Evolutionary conservation across 495 filamentous ascomycete species (phyloP).

Genomic region (Penicillium canescens): DNA sequence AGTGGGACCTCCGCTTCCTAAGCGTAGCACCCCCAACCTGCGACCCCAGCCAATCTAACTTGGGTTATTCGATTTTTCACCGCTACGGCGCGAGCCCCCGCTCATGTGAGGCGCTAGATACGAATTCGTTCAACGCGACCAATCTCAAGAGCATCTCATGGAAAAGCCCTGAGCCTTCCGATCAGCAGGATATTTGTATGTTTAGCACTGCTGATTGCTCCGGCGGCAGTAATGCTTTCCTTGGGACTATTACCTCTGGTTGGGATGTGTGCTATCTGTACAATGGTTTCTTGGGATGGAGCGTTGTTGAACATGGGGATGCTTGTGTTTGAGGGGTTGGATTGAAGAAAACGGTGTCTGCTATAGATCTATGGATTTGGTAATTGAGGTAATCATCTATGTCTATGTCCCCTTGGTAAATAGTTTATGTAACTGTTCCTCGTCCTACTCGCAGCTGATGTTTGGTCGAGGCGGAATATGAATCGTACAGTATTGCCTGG

Average conservation of each 20-base stretch:
- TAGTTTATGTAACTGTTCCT: too few species aligned
- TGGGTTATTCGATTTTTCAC: conserved; percentile 20
- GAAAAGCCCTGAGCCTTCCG: conserved; percentile 22
- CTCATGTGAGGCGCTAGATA: conserved; percentile 11
- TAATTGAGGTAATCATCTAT: not conserved
- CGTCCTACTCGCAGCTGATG: too few species aligned
- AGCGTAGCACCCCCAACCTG: conserved; percentile 20
- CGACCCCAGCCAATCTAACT: conserved; percentile 21
- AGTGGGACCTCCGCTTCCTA: conserved; percentile 37
- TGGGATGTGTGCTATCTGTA: conserved; percentile 36
- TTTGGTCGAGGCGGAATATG: too few species aligned
- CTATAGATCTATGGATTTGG: not conserved
- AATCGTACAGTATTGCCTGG: too few species aligned
- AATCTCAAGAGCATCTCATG: conserved; percentile 31
- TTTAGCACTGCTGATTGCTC: conserved; percentile 20
- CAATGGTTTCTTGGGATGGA: conserved; percentile 23
- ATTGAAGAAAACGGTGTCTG: not conserved
- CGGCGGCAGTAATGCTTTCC: not conserved
- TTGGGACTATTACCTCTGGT: conserved; percentile 22
- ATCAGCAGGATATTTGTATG: conserved; percentile 28
- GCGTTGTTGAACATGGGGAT: conserved; percentile 22
- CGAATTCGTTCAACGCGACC: conserved; percentile 6
- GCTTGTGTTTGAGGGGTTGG: conserved; percentile 10
- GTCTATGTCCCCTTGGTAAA: not conserved
- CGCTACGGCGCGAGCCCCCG: conserved; percentile 10